Percentiles rank a stretch among this genome's conserved stretches.
Conservation (phyloP, 768 basidiomycete genomes). For the Trametes meyenii region DNA sequence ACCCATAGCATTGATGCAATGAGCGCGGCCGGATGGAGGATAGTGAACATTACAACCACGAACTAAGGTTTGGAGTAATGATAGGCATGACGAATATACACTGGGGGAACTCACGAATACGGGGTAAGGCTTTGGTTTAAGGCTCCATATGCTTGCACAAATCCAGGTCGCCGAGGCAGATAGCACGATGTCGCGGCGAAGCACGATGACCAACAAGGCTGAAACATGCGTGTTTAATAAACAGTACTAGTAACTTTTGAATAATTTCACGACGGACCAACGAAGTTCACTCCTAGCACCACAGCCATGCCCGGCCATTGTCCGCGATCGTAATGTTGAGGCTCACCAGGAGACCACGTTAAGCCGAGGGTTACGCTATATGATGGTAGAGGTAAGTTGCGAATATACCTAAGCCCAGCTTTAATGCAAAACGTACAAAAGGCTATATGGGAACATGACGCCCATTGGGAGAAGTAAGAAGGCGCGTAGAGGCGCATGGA, state of each 20-base stretch:
- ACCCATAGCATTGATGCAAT: slow-evolving; percentile 47
- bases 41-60: slow-evolving; percentile 63
- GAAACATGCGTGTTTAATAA: slow-evolving; percentile 16
- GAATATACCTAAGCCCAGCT: not conserved
- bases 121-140: slow-evolving; percentile 61
- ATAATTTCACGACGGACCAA: slow-evolving; percentile 19
- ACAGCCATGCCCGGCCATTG: slow-evolving; percentile 77
- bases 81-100: not conserved
- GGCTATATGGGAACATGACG: slow-evolving; percentile 62
- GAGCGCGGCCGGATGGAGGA: slow-evolving; percentile 64
- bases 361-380: slow-evolving; percentile 72
- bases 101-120: slow-evolving; percentile 55
- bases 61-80: slow-evolving; percentile 42
- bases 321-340: slow-evolving; percentile 57
- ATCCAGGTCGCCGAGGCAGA: slow-evolving; percentile 76
- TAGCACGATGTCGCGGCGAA: slow-evolving; percentile 73
- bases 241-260: not conserved
- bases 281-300: slow-evolving; percentile 61
- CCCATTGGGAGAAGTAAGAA: slow-evolving; percentile 55
- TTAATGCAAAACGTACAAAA: slow-evolving; percentile 45
- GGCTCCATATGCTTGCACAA: slow-evolving; percentile 63
- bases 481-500: slow-evolving; percentile 86
- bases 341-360: slow-evolving; percentile 54
- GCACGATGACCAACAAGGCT: slow-evolving; percentile 55
- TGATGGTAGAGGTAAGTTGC: not conserved